Conservation (phyloP, 345 rosid genomes). For the Camelina laxa region DNA sequence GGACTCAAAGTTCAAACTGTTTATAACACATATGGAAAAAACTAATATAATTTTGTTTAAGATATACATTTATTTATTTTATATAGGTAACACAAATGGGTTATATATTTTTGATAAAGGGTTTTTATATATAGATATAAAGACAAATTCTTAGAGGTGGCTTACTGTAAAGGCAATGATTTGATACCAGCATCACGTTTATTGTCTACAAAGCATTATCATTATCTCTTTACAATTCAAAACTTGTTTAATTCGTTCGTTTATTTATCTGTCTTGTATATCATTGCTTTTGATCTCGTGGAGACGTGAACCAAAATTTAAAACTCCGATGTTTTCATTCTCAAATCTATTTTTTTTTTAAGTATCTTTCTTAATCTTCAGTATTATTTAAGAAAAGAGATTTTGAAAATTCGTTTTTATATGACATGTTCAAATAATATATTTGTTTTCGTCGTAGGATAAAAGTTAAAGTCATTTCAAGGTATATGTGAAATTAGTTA, state of each 20-base stretch:
- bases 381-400: not conserved
- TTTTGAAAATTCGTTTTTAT: not conserved
- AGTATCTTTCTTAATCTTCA: not conserved
- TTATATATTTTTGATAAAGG: not conserved
- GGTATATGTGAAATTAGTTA: not conserved
- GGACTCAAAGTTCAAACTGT: conserved; percentile 15
- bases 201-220: not conserved
- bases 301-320: not conserved
- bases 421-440: not conserved
- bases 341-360: not conserved
- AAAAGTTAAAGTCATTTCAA: not conserved
- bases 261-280: not conserved
- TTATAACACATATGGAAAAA: conserved; percentile 3
- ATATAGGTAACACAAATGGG: too few relatives aligned
- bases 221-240: not conserved
- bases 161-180: not conserved
- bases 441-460: not conserved
- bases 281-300: too few relatives aligned
- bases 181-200: conserved; percentile 10
- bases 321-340: not conserved
- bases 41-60: not conserved
- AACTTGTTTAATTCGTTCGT: conserved; percentile 6
- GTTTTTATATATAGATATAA: too few relatives aligned
- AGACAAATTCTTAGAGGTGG: not conserved
- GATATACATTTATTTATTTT: too few relatives aligned